Percentiles rank a stretch among this genome's conserved stretches.
These are phyloP conservation scores for Aspergillus baeticus DNA, from an alignment of 495 filamentous ascomycete genomes.

Conservation along the genomic window DNA sequence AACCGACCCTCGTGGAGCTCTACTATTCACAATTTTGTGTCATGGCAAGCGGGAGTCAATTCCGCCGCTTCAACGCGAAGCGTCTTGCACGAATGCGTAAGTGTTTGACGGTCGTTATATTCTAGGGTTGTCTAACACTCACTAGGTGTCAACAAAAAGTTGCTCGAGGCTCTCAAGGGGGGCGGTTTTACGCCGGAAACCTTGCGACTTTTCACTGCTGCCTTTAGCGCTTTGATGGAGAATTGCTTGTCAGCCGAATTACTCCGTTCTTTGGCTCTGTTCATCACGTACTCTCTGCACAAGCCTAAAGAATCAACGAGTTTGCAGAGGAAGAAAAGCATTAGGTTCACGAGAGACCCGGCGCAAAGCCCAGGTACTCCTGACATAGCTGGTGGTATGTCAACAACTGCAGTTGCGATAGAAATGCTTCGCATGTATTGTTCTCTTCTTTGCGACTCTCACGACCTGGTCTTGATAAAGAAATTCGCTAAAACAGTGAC, in stretches of 20 bases:
- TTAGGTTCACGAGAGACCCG: slow-evolving; percentile 33
- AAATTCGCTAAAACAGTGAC: slow-evolving; percentile 95
- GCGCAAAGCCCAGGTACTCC: slow-evolving; percentile 26
- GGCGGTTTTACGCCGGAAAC: slow-evolving; percentile 71
- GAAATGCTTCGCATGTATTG: slow-evolving; percentile 79
- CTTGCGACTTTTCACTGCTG: slow-evolving; percentile 69
- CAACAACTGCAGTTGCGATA: slow-evolving; percentile 60
- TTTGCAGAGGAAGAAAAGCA: slow-evolving; percentile 53
- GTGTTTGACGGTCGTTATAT: slow-evolving; percentile 29
- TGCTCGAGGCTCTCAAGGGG: slow-evolving; percentile 84
- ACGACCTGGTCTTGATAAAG: slow-evolving; percentile 62
- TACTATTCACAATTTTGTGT: slow-evolving; percentile 90
- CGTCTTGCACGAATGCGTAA: slow-evolving; percentile 86
- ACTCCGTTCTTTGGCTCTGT: slow-evolving; percentile 82
- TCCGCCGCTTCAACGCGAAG: slow-evolving; percentile 86
- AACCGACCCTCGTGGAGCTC: slow-evolving; percentile 68
- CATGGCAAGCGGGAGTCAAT: slow-evolving; percentile 81
- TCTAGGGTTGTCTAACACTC: background rate
- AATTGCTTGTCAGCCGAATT: slow-evolving; percentile 78
- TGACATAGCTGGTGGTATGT: slow-evolving; percentile 30
- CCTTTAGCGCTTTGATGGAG: slow-evolving; percentile 75
- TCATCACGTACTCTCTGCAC: slow-evolving; percentile 90
- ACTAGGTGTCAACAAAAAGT: slow-evolving; percentile 81
- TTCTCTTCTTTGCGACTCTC: slow-evolving; percentile 74
- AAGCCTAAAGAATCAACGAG: slow-evolving; percentile 47